These are phyloP conservation scores for Neofusicoccum laricinum DNA, from an alignment of 2,329 filamentous ascomycete species.

Conservation along the genomic window DNA sequence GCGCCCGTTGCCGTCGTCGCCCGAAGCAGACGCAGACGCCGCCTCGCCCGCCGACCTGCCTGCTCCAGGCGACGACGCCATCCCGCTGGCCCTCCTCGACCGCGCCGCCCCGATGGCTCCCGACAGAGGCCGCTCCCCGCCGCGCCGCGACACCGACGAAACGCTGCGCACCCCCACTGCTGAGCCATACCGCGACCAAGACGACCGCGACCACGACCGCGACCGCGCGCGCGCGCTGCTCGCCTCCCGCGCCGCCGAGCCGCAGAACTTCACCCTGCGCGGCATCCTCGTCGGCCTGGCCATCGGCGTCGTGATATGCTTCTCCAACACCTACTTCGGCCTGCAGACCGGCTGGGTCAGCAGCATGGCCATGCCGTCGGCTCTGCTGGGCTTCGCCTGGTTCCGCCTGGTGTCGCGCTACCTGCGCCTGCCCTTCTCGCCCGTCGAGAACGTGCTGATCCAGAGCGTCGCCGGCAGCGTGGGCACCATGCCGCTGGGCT, in stretches of 20 bases:
- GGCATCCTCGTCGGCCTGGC: conserved; percentile 75
- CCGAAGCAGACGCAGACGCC: too few species aligned
- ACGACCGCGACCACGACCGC: background rate
- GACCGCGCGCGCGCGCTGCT: conserved; percentile 18
- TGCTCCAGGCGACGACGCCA: background rate
- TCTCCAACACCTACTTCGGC: conserved; percentile 99
- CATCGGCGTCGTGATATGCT: conserved; percentile 89
- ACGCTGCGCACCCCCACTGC: conserved; percentile 2
- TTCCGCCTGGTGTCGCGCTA: conserved; percentile 77
- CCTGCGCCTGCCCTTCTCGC: conserved; percentile 78
- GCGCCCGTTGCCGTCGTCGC: background rate
- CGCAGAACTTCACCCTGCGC: conserved; percentile 77
- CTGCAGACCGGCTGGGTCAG: conserved; percentile 82
- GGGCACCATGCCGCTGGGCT: conserved; percentile 93
- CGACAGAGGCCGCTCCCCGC: conserved; percentile 26
- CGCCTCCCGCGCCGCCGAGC: conserved; percentile 28
- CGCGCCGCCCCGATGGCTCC: conserved; percentile 28
- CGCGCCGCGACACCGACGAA: background rate
- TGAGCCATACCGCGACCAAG: background rate
- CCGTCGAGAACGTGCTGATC: conserved; percentile 93
- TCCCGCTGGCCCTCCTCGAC: background rate
- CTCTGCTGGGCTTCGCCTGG: conserved; percentile 88
- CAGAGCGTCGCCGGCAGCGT: conserved; percentile 95
- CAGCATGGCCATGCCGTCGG: conserved; percentile 96
- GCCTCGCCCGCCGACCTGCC: background rate